Evolutionary conservation across 2,329 filamentous ascomycete species (phyloP).

Genomic region (Fusarium xylarioides): DNA sequence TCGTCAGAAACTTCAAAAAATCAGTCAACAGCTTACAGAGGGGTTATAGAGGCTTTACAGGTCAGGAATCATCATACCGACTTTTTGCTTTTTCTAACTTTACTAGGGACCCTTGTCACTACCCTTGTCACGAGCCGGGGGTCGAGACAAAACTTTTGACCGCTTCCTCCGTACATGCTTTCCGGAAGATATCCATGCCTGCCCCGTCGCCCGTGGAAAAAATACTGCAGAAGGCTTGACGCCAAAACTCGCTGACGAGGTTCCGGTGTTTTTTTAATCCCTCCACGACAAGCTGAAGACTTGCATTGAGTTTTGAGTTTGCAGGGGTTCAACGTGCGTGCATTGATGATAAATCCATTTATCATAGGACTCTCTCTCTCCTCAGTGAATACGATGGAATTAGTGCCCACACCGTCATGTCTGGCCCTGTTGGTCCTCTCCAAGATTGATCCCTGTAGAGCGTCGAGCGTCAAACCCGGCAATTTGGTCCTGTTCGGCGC

Average conservation of each 20-base stretch:
- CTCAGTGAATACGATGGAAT: not conserved
- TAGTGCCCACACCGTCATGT: slow-evolving; percentile 19
- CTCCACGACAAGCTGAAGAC: not conserved
- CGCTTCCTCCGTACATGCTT: no score
- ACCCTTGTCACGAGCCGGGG: no score
- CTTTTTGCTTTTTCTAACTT: no score
- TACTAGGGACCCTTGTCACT: no score
- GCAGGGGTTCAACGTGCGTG: not conserved
- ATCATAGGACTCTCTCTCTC: not conserved
- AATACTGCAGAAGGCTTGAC: not conserved
- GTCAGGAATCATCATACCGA: no score
- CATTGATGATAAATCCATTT: not conserved
- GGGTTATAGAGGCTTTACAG: no score
- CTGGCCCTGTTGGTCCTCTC: not conserved
- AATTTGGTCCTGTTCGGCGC: slow-evolving; percentile 1
- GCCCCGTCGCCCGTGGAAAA: not conserved
- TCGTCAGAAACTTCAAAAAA: no score
- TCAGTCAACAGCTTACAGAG: no score
- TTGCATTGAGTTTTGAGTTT: not conserved
- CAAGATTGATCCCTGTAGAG: not conserved
- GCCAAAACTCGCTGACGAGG: not conserved
- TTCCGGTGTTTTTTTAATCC: not conserved
- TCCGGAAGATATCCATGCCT: not conserved
- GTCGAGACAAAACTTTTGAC: no score
- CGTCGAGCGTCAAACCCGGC: slow-evolving; percentile 8